These are phyloP conservation scores for Thinopyrum elongatum DNA, from an alignment of 176 grass and related monocot species.

Conservation along the genomic window DNA sequence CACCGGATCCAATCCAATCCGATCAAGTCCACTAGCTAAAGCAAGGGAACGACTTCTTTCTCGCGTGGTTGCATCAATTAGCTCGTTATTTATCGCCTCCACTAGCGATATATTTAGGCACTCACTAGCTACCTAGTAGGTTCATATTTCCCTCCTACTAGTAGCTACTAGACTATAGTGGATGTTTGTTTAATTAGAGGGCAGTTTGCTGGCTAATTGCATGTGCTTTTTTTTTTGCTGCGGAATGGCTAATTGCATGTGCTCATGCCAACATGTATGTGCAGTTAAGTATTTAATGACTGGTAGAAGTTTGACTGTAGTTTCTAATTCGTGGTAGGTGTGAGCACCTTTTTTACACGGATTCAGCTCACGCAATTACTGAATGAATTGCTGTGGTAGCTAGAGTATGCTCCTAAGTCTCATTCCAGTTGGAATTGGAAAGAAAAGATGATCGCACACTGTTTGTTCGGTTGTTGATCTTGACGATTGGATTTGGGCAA, in stretches of 20 bases:
- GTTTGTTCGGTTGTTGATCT: background rate
- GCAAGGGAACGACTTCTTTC: constrained; percentile 4
- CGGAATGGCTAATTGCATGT: constrained; percentile 25
- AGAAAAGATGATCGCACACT: background rate
- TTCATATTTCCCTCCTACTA: background rate
- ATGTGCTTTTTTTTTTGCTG: no score
- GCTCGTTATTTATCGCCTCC: constrained; percentile 13
- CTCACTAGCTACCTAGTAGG: background rate
- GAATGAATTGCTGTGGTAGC: background rate
- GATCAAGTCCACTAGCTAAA: constrained; percentile 36
- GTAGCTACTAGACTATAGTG: background rate
- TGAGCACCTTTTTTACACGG: background rate
- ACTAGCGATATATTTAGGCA: background rate
- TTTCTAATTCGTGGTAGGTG: background rate
- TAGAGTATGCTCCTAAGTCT: background rate
- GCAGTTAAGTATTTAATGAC: constrained; percentile 18
- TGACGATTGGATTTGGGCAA: background rate
- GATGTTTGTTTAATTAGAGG: background rate
- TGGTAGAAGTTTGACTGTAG: background rate
- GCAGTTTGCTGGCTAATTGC: background rate
- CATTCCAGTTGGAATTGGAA: background rate
- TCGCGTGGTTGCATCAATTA: constrained; percentile 15
- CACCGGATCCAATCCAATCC: constrained; percentile 20
- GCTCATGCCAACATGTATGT: constrained; percentile 9
- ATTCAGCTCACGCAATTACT: background rate